Base-by-base conservation (phyloP, 768 basidiomycete species). In the Cubamyces sp. region DNA sequence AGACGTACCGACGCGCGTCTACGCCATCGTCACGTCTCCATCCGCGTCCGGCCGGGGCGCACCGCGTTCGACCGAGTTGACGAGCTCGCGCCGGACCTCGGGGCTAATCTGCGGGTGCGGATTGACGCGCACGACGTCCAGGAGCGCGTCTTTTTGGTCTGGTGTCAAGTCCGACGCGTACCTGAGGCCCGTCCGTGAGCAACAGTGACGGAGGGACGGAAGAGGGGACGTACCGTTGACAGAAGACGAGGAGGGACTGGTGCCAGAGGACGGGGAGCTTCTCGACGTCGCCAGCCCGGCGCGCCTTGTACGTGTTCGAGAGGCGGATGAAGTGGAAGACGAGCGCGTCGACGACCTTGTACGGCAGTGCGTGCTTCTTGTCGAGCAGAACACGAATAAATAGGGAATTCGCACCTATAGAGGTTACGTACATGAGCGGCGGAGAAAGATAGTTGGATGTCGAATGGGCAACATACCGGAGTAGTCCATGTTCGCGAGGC, bases 281-380 rank as follows among this genome's bases (percentile, higher is more conserved):
- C 49, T 90, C 87, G 1, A 85, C 77, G 51, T 92, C 91, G 25
- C 86, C 89, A 50, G 85, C 80, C 19, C 78, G 79, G 59, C 82
- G 86, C 47, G 85, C 87, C 75, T 89, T 92, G 77, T 93, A 91
- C 15, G 87, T 88, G 74, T 97, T 96, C 25, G 95, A 94, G 45
- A 98, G 87, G 25, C 95, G 90, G 69, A 98, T 94, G 74, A 97
- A 99, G 78, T 99, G 97, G 81, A 97, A 96, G 14, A 98, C 96
- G 60, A 99, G 85, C 3, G 93, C 91, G 72, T 99, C 97, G 55
- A 99, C 86, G 28, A 97, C 96, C 77, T 98, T 96, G 82, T 95
- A 99, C 0, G 97, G 97, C 30, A 99, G 79, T 62, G 97, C 94
- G 72, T 96, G 92, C 74, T 99, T 99, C 77, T 99, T 99, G 79